These are phyloP conservation scores for Toxicodendron radicans DNA, from an alignment of 345 rosid genomes.

Conservation along the genomic window DNA sequence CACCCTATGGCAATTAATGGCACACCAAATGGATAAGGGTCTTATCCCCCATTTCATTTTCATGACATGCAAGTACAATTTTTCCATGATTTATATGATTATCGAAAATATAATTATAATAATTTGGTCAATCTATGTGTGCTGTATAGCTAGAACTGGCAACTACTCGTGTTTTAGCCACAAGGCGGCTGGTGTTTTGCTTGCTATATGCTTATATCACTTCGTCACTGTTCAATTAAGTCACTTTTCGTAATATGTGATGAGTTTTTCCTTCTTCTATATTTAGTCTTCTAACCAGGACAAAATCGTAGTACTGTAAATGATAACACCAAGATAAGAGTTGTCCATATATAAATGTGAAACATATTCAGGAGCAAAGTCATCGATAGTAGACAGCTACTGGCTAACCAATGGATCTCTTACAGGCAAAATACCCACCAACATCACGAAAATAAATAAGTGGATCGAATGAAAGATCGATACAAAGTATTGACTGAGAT, in stretches of 20 bases:
- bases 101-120: no score
- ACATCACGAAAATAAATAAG: no score
- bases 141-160: not conserved
- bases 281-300: not conserved
- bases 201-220: no score
- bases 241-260: no score
- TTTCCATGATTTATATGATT: not conserved
- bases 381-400: not conserved
- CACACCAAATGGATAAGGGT: slow-evolving; percentile 3
- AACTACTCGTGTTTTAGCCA: not conserved
- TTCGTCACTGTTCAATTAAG: no score
- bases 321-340: no score
- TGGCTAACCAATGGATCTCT: not conserved
- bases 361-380: not conserved
- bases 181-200: not conserved
- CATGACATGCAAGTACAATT: not conserved
- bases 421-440: no score
- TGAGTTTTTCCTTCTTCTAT: not conserved
- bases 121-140: slow-evolving; percentile 8
- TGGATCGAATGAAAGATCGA: no score
- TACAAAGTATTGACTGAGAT: not conserved
- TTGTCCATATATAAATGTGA: no score
- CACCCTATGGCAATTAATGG: not conserved
- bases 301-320: not conserved
- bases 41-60: not conserved